Evolutionary conservation across 192 early-diverging fungal genomes (phyloP), one percentile per base, ranked within the genome.

Genomic region (Thamnidium elegans): DNA sequence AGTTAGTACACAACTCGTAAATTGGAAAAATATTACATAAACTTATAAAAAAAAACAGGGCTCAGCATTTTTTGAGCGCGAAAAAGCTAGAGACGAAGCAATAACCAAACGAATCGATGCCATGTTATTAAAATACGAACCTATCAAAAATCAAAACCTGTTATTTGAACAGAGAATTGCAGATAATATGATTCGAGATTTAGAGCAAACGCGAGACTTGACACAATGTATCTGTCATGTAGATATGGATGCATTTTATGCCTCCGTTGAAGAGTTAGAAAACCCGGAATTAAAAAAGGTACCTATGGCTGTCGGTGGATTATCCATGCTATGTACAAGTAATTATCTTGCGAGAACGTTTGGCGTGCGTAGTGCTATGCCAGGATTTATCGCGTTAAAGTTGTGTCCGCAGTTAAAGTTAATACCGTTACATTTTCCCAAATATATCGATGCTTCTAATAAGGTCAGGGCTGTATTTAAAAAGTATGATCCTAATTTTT

Each of bases 231-330:
- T 90, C 32, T 81, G 83, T 11, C 85, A 85, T 68, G 71, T 90
- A 31, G 88, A 90, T 62, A 89, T 89, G 88, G 85, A 87, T 60
- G 87, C 89, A 8, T 90, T 86, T 50, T 90, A 87, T 68, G 86
- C 86, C 0, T 81, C 86, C 2, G 85, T 90, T 1, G 89, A 89
- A 75, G 86, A 87, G 70, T 76, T 82, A 14, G 87, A 90, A 51
- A 53, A 73, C 3, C 85, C 89, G 0, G 73, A 81, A n/a, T 58
- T 89, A 17, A 84, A 84, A 59, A 55, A 52, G 8, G 79, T 78
- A 23, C 86, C 87, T 11, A 86, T 90, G 84, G 71, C 71, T 7
- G 86, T 89, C 11, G 86, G 85, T 30, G 76, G 69, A 15, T 68
- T 70, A 19, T 45, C 48, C 13, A 87, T 89, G 76, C 54, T 90